Evolutionary conservation across 352 stramenopile species (phyloP), one percentile per base, ranked within the genome.

Genomic region (Phytopythium oedochilum): DNA sequence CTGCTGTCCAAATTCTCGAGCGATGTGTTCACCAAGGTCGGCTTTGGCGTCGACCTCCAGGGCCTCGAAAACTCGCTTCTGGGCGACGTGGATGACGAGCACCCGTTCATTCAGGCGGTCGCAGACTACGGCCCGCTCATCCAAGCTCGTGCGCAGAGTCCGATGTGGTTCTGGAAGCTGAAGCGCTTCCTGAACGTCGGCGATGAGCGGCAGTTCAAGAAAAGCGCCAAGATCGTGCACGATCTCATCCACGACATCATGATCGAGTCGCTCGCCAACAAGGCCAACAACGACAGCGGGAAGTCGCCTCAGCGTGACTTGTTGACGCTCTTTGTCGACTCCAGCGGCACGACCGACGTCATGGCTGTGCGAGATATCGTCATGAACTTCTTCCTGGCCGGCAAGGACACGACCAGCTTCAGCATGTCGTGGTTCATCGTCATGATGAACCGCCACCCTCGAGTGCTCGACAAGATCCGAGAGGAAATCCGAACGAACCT

Each of bases 371-470:
- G 74, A 34, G 74, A 90, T 54, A 72, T 84, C 22, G 58, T 83
- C 3, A 65, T 92, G n/a, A 85, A 65, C 38, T 87, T 90, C 51
- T 61, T 92, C n/a, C 53, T 87, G 8, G 81, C 76, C 10, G 70
- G 75, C 22, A 66, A 78, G 22, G 79, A 86, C 62, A 89, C 76
- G 17, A 88, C 83, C 6, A 73, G 78, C 2, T 74, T 74, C 39
- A 73, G 63, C 14, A 68, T 96, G 49, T 59, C 67, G 10, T 96
- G 81, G 78, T 78, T 92, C 55, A 50, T 95, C 23, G 66, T 92
- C 47, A 81, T 88, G 63, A 74, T 96, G 51, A 84, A 82, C 44
- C 73, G 73, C 0, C 64, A 94, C 26, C 86, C 83, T 4, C 46
- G 60, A 12, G 70, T 89, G 1, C 53, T 85, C 0, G 44, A 52